These are phyloP conservation scores for Fusarium domesticum DNA, from an alignment of 2,329 filamentous ascomycete species.

Conservation along the genomic window DNA sequence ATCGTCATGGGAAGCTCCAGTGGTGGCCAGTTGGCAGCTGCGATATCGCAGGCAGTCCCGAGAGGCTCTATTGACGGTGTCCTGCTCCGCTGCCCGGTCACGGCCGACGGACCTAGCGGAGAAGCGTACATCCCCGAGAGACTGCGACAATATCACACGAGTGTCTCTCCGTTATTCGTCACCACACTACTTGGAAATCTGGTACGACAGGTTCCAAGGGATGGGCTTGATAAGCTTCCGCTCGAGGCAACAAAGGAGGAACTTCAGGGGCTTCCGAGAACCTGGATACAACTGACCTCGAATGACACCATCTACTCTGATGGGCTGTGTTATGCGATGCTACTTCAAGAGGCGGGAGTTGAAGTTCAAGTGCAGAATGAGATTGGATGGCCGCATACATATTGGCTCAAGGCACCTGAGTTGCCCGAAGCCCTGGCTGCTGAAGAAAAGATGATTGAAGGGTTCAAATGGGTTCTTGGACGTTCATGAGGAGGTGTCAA, in stretches of 20 bases:
- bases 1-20: constrained; percentile 46
- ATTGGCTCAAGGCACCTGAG: constrained; percentile 47
- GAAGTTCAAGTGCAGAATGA: constrained; percentile 43
- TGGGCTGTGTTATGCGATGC: constrained; percentile 48
- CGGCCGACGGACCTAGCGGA: constrained; percentile 41
- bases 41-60: constrained; percentile 37
- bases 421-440: constrained; percentile 40
- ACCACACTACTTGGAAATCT: constrained; percentile 36
- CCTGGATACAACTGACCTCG: constrained; percentile 49
- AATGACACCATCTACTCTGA: constrained; percentile 53
- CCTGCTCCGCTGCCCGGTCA: constrained; percentile 48
- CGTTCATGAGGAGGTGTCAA: background rate
- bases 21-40: constrained; percentile 47
- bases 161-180: constrained; percentile 37
- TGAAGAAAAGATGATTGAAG: constrained; percentile 42
- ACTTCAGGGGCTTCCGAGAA: constrained; percentile 37
- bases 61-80: constrained; percentile 37
- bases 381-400: constrained; percentile 50
- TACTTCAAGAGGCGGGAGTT: constrained; percentile 38
- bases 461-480: constrained; percentile 39
- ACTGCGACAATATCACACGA: constrained; percentile 40
- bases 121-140: constrained; percentile 36
- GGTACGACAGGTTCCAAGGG: constrained; percentile 35
- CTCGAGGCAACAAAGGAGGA: constrained; percentile 35
- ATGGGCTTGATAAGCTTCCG: constrained; percentile 41